Evolutionary conservation across 2,329 filamentous ascomycete genomes (phyloP), one percentile per base, ranked within the genome.

Genomic region (Anthostomella pinea): DNA sequence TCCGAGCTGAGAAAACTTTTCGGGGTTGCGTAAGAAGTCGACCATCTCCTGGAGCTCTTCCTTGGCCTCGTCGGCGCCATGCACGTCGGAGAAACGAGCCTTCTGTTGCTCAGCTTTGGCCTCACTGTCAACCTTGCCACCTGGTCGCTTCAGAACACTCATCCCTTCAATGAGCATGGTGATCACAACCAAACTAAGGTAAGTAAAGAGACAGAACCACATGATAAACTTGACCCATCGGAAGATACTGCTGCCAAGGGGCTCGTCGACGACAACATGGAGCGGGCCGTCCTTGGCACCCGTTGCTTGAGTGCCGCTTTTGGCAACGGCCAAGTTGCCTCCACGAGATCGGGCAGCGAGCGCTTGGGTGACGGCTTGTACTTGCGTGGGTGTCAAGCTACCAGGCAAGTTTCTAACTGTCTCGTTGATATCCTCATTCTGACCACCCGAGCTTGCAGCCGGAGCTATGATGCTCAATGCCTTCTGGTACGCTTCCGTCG

Each of bases 31-130:
- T 50, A 98, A 68, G 55, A 98, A 98, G 54, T 98, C 93, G 30
- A 98, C 91, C 35, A 98, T 80, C 64, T 98, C 93, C 64, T 95
- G 87, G 4, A 98, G 77, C 64, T 98, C 93, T 55, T 98, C 94
- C 69, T 97, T 98, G 47, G 93, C 93, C 65, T 98, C 94, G 48
- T 97, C 90, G 51, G 91, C 97, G 34, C 93, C 93, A 59, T 98
- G 93, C 6, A 98, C 93, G 60, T 98, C 93, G 39, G 75, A 77
- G 68, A 98, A 98, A 30, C 87, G 82, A 14, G 89, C 89, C 40
- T 79, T 96, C 62, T 98, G 93, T 53, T 90, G 83, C 63, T 97
- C 87, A 6, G 93, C 84, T 61, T 94, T 91, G 43, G 90, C 89
- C 65, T 98, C 89, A 43, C 85, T 87, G 51, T 81, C 82, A 39